Evolutionary conservation across 1,139 yeast species (phyloP), one percentile per base, ranked within the genome.

Genomic region (Candida tropicalis): DNA sequence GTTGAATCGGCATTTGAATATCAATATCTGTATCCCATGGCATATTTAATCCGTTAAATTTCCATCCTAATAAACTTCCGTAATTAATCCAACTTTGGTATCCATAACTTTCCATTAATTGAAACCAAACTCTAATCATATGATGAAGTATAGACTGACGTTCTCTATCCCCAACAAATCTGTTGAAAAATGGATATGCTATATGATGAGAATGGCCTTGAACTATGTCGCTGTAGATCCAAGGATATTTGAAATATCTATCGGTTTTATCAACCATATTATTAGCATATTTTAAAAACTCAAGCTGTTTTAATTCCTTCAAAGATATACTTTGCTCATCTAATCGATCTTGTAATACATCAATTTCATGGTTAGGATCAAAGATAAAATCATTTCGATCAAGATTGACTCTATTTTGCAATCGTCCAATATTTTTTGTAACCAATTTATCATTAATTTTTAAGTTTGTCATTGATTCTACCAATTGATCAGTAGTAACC

Each of bases 21-120:
- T 84, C 91, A 32, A 79, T 77, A 60, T 84, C 91, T 41, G 77
- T 71, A 57, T 84, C 91, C 86, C 87, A 84, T 1, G 89, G 87
- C 71, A 84, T 74, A 43, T 81, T 74, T 40, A 76, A 58, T 0
- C 89, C 89, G 57, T 84, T 81, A 71, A 82, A 84, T 45, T 77
- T 68, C 84, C 88, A 83, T 4, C 88, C 87, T 36, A 82, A 69
- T 31, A 82, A 62, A 3, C 85, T 77, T 7, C 91, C 91, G 57
- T 83, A 86, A 32, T 86, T 81, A 28, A 83, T 63, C 87, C 89
- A 82, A 16, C 79, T 65, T 16, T 75, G 66, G 16, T 82, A 60
- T 2, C 76, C 77, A 49, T 77, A 74, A 15, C 77, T 68, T 40
- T 73, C 75, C 5, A 82, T 67, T 55, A 84, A 82, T 50, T 69